Evolutionary conservation across 345 rosid genomes (phyloP).

Genomic region (Carallia brachiata): DNA sequence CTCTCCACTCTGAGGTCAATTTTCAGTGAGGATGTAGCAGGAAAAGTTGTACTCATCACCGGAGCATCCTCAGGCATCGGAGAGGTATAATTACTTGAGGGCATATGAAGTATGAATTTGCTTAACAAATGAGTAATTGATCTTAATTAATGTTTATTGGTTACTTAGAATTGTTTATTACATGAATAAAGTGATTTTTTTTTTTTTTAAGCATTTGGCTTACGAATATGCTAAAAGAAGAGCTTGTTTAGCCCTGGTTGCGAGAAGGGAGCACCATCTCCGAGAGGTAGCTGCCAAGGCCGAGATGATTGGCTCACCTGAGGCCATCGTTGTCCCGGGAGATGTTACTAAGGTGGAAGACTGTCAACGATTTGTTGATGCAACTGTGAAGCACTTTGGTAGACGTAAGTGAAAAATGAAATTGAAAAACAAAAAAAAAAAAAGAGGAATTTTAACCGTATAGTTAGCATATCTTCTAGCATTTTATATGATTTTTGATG

Average conservation of each 20-base stretch:
- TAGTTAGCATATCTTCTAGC: no score
- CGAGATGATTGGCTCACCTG: constrained; percentile 32
- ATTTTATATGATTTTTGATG: neutral
- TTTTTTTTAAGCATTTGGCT: constrained; percentile 35
- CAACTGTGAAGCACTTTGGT: constrained; percentile 30
- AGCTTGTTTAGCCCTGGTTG: constrained; percentile 42
- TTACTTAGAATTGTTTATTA: no score
- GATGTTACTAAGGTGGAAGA: constrained; percentile 31
- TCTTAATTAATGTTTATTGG: no score
- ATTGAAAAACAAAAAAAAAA: no score
- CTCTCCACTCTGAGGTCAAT: constrained; percentile 22
- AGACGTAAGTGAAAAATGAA: constrained; percentile 15
- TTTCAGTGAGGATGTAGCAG: constrained; percentile 46
- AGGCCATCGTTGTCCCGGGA: constrained; percentile 23
- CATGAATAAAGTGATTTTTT: no score
- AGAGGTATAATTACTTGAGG: constrained; percentile 32
- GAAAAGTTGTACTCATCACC: constrained; percentile 63
- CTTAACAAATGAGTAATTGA: no score
- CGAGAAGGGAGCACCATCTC: constrained; percentile 28
- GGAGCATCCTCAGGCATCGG: constrained; percentile 76
- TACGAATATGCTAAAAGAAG: constrained; percentile 38
- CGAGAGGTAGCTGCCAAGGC: constrained; percentile 22
- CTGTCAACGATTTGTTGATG: constrained; percentile 25
- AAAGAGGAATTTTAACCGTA: no score
- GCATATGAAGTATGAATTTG: neutral